Percentiles rank a stretch among this genome's conserved stretches.
Conservation (phyloP, 345 rosid genomes). For the Kernera saxatilis region DNA sequence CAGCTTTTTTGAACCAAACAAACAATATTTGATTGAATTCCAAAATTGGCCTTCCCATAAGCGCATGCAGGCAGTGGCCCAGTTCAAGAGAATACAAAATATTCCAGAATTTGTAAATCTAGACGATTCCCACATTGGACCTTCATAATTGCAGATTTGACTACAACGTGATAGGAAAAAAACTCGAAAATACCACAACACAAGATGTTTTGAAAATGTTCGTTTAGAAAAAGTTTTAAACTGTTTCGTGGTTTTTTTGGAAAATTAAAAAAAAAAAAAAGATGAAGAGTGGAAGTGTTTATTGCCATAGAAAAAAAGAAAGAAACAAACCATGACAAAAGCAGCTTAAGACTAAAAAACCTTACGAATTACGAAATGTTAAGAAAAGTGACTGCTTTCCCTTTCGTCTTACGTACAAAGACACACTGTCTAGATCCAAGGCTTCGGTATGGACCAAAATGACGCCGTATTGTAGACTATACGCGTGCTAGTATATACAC, state of each 20-base stretch:
- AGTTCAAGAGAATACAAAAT: too few species aligned
- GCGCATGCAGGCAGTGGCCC: background rate
- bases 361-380: background rate
- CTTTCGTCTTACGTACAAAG: background rate
- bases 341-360: background rate
- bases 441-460: background rate
- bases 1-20: background rate
- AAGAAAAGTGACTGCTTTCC: background rate
- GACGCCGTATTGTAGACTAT: background rate
- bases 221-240: too few species aligned
- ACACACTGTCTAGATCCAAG: background rate
- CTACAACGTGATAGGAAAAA: background rate
- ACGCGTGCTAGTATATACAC: slow-evolving; percentile 7
- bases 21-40: background rate
- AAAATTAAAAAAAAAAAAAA: too few species aligned
- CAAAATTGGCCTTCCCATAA: background rate
- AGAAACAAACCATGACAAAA: too few species aligned
- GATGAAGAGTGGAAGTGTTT: too few species aligned
- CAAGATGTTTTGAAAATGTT: background rate
- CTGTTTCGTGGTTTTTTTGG: too few species aligned
- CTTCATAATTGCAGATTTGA: too few species aligned
- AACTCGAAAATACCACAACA: background rate
- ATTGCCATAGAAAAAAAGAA: too few species aligned
- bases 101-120: too few species aligned
- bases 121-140: too few species aligned